Evolutionary conservation across 2,329 filamentous ascomycete species (phyloP).

Genomic region (Rhynchosporium graminicola): DNA sequence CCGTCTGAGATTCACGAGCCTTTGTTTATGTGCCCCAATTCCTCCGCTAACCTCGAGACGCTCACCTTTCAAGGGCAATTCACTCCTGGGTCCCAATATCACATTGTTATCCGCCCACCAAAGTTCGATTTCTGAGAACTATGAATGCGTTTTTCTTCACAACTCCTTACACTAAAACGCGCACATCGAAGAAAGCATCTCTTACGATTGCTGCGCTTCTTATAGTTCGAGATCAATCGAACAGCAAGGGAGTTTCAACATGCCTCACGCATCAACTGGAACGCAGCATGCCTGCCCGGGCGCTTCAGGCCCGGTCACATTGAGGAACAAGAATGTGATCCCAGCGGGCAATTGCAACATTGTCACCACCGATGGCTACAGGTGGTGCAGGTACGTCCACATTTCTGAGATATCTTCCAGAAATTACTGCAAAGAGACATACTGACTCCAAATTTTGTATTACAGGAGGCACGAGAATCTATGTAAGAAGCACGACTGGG

Average conservation of each 20-base stretch:
- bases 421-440: too few relatives aligned
- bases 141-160: not conserved
- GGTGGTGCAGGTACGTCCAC: conserved; percentile 2
- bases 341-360: not conserved
- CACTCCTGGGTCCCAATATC: not conserved
- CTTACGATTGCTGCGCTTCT: not conserved
- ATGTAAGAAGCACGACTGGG: conserved; percentile 11
- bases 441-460: too few relatives aligned
- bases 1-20: not conserved
- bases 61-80: not conserved
- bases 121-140: not conserved
- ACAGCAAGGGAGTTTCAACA: not conserved
- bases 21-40: not conserved
- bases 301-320: not conserved
- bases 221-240: not conserved
- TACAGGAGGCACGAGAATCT: conserved; percentile 1
- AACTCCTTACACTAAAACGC: not conserved
- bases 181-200: not conserved
- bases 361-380: not conserved
- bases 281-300: conserved; percentile 2
- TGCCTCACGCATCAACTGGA: conserved; percentile 13
- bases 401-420: too few relatives aligned
- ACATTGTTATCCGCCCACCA: not conserved
- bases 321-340: conserved; percentile 4
- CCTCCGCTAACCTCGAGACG: not conserved